These are phyloP conservation scores for Flaveria robusta DNA, from an alignment of 129 eudicot species.

Conservation along the genomic window DNA sequence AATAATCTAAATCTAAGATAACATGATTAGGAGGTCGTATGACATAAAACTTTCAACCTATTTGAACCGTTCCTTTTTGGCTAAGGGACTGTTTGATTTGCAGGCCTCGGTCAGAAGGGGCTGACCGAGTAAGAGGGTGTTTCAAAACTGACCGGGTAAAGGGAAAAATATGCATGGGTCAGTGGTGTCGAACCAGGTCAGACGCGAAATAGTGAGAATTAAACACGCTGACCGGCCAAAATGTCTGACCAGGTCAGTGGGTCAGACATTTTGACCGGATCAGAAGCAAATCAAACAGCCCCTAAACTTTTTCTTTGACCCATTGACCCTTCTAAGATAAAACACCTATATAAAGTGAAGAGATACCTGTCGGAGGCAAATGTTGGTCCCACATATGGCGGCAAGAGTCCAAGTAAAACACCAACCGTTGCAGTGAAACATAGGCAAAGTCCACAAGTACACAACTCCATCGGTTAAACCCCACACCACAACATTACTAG, in stretches of 20 bases:
- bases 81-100: too few relatives aligned
- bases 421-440: constrained; percentile 99
- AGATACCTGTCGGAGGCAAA: constrained; percentile 83
- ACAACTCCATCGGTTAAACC: constrained; percentile 66
- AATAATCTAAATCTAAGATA: not conserved
- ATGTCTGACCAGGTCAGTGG: too few relatives aligned
- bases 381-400: constrained; percentile 78
- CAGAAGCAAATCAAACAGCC: too few relatives aligned
- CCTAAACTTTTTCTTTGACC: not conserved
- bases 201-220: too few relatives aligned
- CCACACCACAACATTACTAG: constrained; percentile 61
- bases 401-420: constrained; percentile 88
- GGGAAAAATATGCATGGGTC: too few relatives aligned
- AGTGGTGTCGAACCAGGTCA: too few relatives aligned
- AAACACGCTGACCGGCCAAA: too few relatives aligned
- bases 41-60: too few relatives aligned
- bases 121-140: too few relatives aligned
- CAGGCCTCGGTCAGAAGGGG: too few relatives aligned
- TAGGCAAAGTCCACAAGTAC: constrained; percentile 90
- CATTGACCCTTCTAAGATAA: not conserved
- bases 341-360: not conserved
- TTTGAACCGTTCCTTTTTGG: not conserved
- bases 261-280: too few relatives aligned
- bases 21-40: not conserved
- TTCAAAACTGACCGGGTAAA: too few relatives aligned